Evolutionary conservation across 306 rosid species (phyloP), one percentile per base, ranked within the genome.

Genomic region (Citrullus amarus): DNA sequence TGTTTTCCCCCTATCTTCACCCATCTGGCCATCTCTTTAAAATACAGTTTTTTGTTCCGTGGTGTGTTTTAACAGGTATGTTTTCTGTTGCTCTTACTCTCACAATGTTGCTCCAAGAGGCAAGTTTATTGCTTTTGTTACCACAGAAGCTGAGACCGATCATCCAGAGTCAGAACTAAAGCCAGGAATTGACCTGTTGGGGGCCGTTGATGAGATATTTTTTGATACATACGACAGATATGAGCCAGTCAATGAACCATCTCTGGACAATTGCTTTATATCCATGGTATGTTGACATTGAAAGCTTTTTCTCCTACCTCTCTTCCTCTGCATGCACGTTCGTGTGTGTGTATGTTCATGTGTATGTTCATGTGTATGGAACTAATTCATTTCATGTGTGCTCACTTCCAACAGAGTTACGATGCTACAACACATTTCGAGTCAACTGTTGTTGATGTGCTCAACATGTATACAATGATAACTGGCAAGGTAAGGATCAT

Each of bases 91-190:
- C 83, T 95, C 98, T 7, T 92, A 92, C 79, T 88, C 98, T 65
- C 98, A 95, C 89, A 95, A 95, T 67, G 97, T 95, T 87, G 97
- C 97, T 80, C 97, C 98, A 4, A 92, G 85, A 88, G 98, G 97
- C 44, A 95, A 95, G 81, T 95, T 81, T 82, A 90, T 95, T 84
- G 97, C 98, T 59, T 95, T 95, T 91, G 97, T 95, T 68, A 90
- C 98, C 60, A 83, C 96, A 0, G 98, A 95, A 83, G 98, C 98
- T 20, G 98, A 95, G 95, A 92, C 97, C 8, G 96, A 89, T 75
- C 78, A 86, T 78, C 98, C 98, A 3, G 82, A 91, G 86, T 77
- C 81, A 83, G 98, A 95, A 86, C 92, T 95, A 39, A 95, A 84
- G 90, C 89, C 97, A 39, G 98, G 98, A 83, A 91, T 91, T 80